Evolutionary conservation across 2,329 filamentous ascomycete genomes (phyloP).

Genomic region (Hypoxylon sp.): DNA sequence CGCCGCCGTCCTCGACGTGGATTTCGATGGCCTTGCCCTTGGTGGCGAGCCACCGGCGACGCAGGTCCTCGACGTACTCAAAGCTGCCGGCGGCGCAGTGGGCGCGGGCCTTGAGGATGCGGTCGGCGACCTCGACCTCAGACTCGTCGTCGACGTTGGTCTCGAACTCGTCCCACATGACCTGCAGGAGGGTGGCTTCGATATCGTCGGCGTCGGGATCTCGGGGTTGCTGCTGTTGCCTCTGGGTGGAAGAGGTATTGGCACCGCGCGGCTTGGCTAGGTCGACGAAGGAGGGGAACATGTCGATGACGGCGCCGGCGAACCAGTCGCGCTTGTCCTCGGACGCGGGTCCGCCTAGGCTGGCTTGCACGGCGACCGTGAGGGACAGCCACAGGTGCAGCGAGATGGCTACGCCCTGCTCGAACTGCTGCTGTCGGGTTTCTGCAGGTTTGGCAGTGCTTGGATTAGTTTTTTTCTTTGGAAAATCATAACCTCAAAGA

Average conservation of each 20-base stretch:
- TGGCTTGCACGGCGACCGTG: conserved; percentile 82
- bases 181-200: conserved; percentile 83
- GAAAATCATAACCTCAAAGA: neutral
- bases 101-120: conserved; percentile 73
- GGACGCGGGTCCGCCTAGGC: conserved; percentile 86
- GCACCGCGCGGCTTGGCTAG: conserved; percentile 44
- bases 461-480: conserved; percentile 4
- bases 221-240: conserved; percentile 42
- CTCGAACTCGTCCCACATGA: conserved; percentile 96
- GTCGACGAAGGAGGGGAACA: conserved; percentile 73
- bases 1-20: conserved; percentile 40
- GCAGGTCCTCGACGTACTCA: conserved; percentile 69
- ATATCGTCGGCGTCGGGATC: conserved; percentile 79
- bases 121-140: conserved; percentile 73
- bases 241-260: no score
- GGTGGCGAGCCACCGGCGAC: conserved; percentile 67
- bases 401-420: conserved; percentile 84
- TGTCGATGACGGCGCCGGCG: conserved; percentile 83
- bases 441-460: conserved; percentile 51
- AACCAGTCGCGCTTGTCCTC: conserved; percentile 96
- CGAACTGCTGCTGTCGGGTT: conserved; percentile 72
- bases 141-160: conserved; percentile 91
- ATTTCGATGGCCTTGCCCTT: conserved; percentile 65
- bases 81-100: conserved; percentile 72
- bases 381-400: conserved; percentile 90